phyloP scores from a whole-genome alignment of 768 basidiomycete species.

The Trametopsis cervina region DNA sequence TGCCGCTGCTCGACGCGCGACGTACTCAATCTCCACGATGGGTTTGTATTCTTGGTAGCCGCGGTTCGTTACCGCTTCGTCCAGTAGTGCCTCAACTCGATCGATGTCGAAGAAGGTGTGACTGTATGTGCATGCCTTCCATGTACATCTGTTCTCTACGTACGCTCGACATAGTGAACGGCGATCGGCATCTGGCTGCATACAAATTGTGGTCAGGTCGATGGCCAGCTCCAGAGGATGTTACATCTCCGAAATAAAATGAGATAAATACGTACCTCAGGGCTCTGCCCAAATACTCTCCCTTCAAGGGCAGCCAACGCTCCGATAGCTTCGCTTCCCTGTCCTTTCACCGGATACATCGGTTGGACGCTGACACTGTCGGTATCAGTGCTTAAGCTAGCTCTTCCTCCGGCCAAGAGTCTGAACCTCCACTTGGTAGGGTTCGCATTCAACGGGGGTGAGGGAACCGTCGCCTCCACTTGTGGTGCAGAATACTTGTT shows the following conservation, averaged over 20 bases:
- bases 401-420: constrained; percentile 7
- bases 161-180: constrained; percentile 2
- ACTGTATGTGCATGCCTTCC: background rate
- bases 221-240: background rate
- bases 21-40: constrained; percentile 9
- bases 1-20: background rate
- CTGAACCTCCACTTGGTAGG: constrained; percentile 9
- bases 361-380: constrained; percentile 12
- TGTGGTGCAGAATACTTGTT: constrained; percentile 9
- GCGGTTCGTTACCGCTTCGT: constrained; percentile 6
- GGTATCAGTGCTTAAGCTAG: constrained; percentile 7
- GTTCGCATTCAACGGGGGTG: background rate
- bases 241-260: no score
- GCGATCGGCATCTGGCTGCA: constrained; percentile 5
- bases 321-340: constrained; percentile 3
- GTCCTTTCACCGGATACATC: constrained; percentile 10
- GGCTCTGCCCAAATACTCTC: constrained; percentile 8
- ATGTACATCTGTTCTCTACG: background rate
- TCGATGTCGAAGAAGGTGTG: constrained; percentile 8
- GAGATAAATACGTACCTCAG: constrained; percentile 1
- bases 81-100: constrained; percentile 8
- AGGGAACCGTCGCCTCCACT: background rate
- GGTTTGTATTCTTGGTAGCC: constrained; percentile 9
- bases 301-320: constrained; percentile 6
- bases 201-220: background rate